Conservation (phyloP, 805 yeast species). For the Sugiyamaella lignohabitans region DNA sequence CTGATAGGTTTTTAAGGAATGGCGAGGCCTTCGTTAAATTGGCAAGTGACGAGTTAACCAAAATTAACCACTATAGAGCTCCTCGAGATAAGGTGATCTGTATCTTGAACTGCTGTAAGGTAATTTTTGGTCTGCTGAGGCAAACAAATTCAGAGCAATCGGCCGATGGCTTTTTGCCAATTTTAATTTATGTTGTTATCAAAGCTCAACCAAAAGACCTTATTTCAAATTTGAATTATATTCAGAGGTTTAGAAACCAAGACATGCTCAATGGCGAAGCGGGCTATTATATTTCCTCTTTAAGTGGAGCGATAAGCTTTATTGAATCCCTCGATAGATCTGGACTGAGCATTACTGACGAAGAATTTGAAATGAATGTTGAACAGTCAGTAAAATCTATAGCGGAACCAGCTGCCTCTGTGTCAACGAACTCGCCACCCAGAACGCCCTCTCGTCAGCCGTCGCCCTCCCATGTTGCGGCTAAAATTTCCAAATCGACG, state of each 20-base stretch:
- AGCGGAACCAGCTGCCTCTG: constrained; percentile 31
- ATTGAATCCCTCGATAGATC: constrained; percentile 53
- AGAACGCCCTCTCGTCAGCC: constrained; percentile 18
- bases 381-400: constrained; percentile 36
- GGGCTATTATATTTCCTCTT: constrained; percentile 83
- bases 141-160: constrained; percentile 64
- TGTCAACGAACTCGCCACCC: constrained; percentile 18
- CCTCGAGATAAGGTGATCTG: constrained; percentile 95
- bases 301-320: constrained; percentile 82
- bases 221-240: constrained; percentile 75
- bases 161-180: constrained; percentile 92
- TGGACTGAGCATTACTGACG: constrained; percentile 54
- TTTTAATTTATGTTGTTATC: constrained; percentile 71
- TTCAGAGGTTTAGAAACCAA: constrained; percentile 74
- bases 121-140: constrained; percentile 79
- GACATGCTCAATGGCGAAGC: constrained; percentile 81
- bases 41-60: constrained; percentile 68
- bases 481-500: background rate
- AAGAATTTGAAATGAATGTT: constrained; percentile 47
- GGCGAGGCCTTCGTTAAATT: constrained; percentile 52
- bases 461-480: constrained; percentile 7
- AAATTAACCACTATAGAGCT: constrained; percentile 77
- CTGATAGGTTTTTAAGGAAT: constrained; percentile 41
- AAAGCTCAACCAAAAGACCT: constrained; percentile 59
- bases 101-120: constrained; percentile 83